Evolutionary conservation across 768 basidiomycete genomes (phyloP).

Genomic region (Tylopilus rubrobrunneus): DNA sequence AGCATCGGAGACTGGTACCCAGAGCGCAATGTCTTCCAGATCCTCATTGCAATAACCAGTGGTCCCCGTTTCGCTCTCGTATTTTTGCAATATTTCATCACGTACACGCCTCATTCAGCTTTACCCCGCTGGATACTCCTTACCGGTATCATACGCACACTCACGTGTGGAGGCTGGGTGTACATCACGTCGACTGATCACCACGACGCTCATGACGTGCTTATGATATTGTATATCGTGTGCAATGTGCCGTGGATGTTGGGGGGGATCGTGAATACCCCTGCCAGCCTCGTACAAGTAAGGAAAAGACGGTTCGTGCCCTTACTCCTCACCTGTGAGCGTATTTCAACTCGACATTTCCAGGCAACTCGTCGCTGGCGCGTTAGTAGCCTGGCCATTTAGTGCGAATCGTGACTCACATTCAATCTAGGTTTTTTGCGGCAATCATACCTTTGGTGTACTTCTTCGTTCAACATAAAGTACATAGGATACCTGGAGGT

Average conservation of each 20-base stretch:
- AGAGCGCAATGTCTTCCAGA: conserved; percentile 80
- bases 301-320: conserved; percentile 48
- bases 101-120: conserved; percentile 39
- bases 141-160: conserved; percentile 65
- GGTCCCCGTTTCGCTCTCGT: conserved; percentile 77
- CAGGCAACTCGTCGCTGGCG: conserved; percentile 52
- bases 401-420: conserved; percentile 1
- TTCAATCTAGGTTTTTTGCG: conserved; percentile 57
- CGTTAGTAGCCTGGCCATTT: conserved; percentile 29
- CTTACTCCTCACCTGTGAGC: neutral
- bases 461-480: conserved; percentile 84
- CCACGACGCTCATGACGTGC: conserved; percentile 80
- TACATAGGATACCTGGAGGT: conserved; percentile 77
- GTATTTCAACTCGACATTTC: neutral
- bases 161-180: conserved; percentile 90
- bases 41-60: conserved; percentile 82
- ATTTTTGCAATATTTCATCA: conserved; percentile 57
- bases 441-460: conserved; percentile 72
- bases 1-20: conserved; percentile 93
- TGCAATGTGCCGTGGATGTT: conserved; percentile 90
- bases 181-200: conserved; percentile 83
- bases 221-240: conserved; percentile 85
- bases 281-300: conserved; percentile 35
- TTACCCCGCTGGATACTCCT: conserved; percentile 53
- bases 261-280: conserved; percentile 57